Conservation (phyloP, 225 moss, liverwort and hornwort genomes). For the Antitrichia curtipendula region DNA sequence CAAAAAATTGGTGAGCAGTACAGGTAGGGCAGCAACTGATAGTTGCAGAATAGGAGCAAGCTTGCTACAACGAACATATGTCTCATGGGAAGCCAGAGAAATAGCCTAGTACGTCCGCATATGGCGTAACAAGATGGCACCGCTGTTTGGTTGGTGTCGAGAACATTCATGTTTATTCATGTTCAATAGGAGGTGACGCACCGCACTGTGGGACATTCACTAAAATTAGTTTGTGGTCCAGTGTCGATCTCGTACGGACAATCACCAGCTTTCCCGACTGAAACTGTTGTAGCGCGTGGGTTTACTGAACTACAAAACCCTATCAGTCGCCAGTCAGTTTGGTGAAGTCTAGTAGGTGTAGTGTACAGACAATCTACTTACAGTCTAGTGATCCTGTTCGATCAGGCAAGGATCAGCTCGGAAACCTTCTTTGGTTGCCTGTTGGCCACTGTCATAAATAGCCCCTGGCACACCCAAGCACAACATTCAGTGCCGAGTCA, state of each 20-base stretch:
- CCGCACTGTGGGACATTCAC: not conserved
- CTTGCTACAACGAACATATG: not conserved
- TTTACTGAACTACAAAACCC: not conserved
- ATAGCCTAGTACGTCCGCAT: not conserved
- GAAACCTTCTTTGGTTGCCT: slow-evolving; percentile 35
- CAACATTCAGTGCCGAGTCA: not conserved
- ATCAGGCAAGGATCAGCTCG: slow-evolving; percentile 26
- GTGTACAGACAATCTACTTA: slow-evolving; percentile 1
- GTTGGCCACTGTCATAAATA: slow-evolving; percentile 34
- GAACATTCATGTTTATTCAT: not conserved
- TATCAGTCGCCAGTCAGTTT: not conserved
- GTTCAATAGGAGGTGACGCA: not conserved
- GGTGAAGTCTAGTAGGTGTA: not conserved
- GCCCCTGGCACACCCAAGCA: slow-evolving; percentile 6
- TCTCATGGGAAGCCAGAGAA: not conserved
- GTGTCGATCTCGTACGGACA: not conserved
- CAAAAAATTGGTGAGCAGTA: not conserved
- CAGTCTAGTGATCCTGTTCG: not conserved
- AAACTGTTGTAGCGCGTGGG: not conserved
- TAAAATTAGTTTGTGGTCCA: not conserved
- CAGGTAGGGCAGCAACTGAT: not conserved
- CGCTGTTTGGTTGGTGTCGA: not conserved
- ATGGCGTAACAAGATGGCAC: not conserved
- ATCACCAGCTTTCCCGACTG: not conserved
- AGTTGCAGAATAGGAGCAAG: not conserved